Evolutionary conservation across 371 early-diverging fungal genomes (phyloP).

Genomic region (Saksenaea vasiformis): DNA sequence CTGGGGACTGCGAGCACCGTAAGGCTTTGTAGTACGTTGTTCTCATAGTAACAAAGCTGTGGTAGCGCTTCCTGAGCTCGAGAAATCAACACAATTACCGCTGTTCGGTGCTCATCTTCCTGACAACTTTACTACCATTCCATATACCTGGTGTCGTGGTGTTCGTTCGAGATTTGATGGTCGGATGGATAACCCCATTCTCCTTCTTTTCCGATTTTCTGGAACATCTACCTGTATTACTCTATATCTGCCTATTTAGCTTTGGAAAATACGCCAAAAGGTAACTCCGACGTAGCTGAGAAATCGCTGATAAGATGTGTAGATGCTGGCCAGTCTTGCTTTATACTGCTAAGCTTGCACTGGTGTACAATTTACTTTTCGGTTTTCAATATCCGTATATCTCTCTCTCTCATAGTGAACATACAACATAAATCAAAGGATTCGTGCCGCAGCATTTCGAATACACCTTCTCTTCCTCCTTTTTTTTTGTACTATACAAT

Average conservation of each 20-base stretch:
- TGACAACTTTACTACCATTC: slow-evolving; percentile 51
- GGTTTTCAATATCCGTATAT: neutral
- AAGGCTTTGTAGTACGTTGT: neutral
- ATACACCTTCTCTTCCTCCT: no score
- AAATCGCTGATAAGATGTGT: neutral
- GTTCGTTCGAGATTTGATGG: slow-evolving; percentile 45
- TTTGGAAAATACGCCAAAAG: neutral
- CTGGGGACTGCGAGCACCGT: slow-evolving; percentile 13
- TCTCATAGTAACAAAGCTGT: neutral
- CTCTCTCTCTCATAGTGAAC: neutral
- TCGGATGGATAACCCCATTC: slow-evolving; percentile 39
- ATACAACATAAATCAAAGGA: neutral
- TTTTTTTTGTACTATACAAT: no score
- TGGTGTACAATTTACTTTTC: neutral
- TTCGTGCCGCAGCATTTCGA: no score
- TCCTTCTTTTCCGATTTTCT: neutral
- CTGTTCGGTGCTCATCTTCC: slow-evolving; percentile 50
- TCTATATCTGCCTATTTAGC: neutral
- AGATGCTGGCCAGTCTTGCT: neutral
- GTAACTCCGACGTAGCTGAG: neutral
- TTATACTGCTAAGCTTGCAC: neutral
- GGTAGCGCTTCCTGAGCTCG: slow-evolving; percentile 6
- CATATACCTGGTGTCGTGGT: slow-evolving; percentile 46
- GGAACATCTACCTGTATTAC: slow-evolving; percentile 9
- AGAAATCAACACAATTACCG: slow-evolving; percentile 47